Conservation (phyloP, 495 filamentous ascomycete species). For the Hapsidospora chrysogenum region DNA sequence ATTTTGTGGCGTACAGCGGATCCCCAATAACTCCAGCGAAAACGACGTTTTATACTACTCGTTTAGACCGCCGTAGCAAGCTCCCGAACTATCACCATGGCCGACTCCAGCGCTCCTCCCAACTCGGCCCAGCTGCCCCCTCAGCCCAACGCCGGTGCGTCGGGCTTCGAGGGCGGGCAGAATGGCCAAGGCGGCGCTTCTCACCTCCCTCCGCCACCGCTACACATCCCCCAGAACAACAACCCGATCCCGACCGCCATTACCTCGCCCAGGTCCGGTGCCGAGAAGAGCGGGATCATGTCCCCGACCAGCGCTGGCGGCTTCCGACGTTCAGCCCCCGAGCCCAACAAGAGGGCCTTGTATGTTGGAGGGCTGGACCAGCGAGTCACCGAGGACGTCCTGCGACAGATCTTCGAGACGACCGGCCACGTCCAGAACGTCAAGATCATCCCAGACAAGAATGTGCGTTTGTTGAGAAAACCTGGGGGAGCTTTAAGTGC, state of each 20-base stretch:
- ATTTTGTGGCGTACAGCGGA: too few relatives aligned
- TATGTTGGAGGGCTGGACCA: conserved; percentile 95
- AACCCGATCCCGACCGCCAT: conserved; percentile 92
- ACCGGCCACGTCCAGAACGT: conserved; percentile 96
- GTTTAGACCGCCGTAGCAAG: too few relatives aligned
- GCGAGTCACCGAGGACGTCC: conserved; percentile 86
- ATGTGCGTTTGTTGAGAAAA: conserved; percentile 40
- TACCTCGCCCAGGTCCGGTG: conserved; percentile 64
- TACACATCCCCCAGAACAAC: conserved; percentile 91
- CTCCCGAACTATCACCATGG: conserved; percentile 31
- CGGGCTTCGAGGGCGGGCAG: conserved; percentile 55
- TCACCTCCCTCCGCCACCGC: conserved; percentile 88
- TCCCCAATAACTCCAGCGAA: too few relatives aligned
- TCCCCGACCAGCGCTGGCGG: conserved; percentile 67
- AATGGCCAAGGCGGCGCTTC: conserved; percentile 48
- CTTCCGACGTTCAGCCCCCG: conserved; percentile 83
- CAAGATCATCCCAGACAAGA: conserved; percentile 99
- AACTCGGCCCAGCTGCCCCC: conserved; percentile 44
- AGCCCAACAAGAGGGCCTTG: conserved; percentile 95
- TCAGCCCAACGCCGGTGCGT: conserved; percentile 48
- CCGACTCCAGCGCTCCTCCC: conserved; percentile 43
- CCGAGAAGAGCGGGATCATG: conserved; percentile 49
- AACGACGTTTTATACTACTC: too few relatives aligned
- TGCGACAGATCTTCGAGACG: conserved; percentile 97
- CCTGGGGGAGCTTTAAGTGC: too few relatives aligned